Conservation (phyloP, 345 rosid species). For the Syzygium aqueum region DNA sequence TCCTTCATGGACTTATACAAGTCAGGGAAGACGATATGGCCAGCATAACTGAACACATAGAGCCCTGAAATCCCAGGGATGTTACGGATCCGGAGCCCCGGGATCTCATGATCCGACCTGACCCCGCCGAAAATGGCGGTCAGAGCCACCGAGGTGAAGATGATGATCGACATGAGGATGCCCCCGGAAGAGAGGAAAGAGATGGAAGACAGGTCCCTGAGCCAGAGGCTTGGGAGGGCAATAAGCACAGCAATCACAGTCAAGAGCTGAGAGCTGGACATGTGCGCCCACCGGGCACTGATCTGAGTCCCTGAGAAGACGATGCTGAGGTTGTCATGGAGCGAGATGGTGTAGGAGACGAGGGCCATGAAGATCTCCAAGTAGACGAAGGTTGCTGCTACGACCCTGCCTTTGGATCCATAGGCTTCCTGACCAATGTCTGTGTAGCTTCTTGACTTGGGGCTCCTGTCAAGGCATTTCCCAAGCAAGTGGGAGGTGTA, state of each 20-base stretch:
- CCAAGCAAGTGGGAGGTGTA: constrained; percentile 60
- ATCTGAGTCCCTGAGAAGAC: constrained; percentile 29
- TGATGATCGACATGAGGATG: constrained; percentile 57
- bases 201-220: constrained; percentile 56
- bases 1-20: constrained; percentile 70
- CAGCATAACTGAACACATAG: constrained; percentile 56
- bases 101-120: constrained; percentile 25
- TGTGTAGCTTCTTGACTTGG: constrained; percentile 50
- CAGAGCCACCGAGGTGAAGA: constrained; percentile 46
- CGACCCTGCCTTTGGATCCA: constrained; percentile 35
- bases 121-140: constrained; percentile 48
- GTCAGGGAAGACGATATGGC: constrained; percentile 73
- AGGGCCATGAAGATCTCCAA: constrained; percentile 71
- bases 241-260: constrained; percentile 42
- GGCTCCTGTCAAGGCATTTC: constrained; percentile 51
- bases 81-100: constrained; percentile 28
- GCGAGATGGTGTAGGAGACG: constrained; percentile 73
- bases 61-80: constrained; percentile 66
- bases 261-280: constrained; percentile 41
- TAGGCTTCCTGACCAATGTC: constrained; percentile 61
- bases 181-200: constrained; percentile 72
- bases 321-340: constrained; percentile 56
- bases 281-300: constrained; percentile 6
- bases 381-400: constrained; percentile 48
- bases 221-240: constrained; percentile 74